Evolutionary conservation across 352 stramenopile genomes (phyloP).

Genomic region (Pythium rhizo-oryzae): DNA sequence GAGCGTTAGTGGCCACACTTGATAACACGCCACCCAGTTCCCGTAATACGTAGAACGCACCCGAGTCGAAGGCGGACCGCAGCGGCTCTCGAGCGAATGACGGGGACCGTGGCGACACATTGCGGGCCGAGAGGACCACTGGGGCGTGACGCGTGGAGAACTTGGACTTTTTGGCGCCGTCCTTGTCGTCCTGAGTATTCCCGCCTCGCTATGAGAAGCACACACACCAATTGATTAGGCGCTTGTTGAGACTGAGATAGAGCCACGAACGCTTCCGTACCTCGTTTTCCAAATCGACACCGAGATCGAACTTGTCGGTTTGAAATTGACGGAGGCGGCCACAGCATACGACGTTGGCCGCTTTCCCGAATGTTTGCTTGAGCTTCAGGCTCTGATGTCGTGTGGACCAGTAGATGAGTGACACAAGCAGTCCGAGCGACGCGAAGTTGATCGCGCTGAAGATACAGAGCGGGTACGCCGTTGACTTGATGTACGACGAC

Average conservation of each 20-base stretch:
- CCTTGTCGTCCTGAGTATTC: not conserved
- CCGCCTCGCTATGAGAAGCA: constrained; percentile 1
- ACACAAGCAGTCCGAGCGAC: constrained; percentile 37
- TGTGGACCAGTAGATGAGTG: constrained; percentile 36
- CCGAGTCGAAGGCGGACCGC: constrained; percentile 37
- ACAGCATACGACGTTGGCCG: constrained; percentile 13
- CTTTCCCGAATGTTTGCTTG: constrained; percentile 4
- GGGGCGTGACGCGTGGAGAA: constrained; percentile 4
- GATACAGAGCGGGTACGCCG: constrained; percentile 36
- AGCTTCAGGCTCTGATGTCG: constrained; percentile 21
- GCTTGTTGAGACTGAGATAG: not conserved
- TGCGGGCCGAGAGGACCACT: constrained; percentile 17
- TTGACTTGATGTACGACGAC: constrained; percentile 36
- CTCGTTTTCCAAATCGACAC: constrained; percentile 5
- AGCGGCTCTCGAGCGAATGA: constrained; percentile 15
- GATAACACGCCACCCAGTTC: not conserved
- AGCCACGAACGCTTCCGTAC: not conserved
- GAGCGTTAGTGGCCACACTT: not conserved
- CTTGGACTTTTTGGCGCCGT: constrained; percentile 11
- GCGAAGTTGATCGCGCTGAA: constrained; percentile 39
- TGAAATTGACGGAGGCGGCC: constrained; percentile 2
- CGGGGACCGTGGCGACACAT: constrained; percentile 25
- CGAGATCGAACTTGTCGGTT: not conserved
- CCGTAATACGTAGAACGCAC: constrained; percentile 11
- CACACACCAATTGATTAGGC: not conserved